Evolutionary conservation across 2,329 filamentous ascomycete genomes (phyloP), one percentile per base, ranked within the genome.

Genomic region (Penicillium crustosum): DNA sequence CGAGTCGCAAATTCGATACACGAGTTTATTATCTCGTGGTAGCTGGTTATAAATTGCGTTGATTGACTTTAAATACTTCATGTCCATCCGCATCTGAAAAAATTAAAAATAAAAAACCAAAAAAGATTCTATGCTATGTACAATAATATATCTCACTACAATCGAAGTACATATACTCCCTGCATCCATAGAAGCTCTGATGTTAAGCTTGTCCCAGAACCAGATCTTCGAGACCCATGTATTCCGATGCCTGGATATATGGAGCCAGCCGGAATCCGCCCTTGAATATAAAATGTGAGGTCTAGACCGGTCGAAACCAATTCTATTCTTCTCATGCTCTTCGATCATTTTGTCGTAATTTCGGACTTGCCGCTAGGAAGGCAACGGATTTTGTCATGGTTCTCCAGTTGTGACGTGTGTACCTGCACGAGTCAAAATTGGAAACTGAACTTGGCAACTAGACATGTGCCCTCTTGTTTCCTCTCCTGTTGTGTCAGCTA

Each of bases 251-350:
- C 45, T n/a, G 31, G 25, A 19, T 48, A 4, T 29, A 13, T 17
- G 13, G 31, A 13, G 29, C 51, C 41, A 38, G 35, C 36, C 35
- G 25, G 44, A 49, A 33, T 7, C 3, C 15, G 25, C 25, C 44
- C 52, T 2, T 55, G 36, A 44, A 49, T 29, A 19, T 10, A 35
- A 41, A 12, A 35, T 44, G 12, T 35, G 15, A 35, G 31, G 15
- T 53, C 57, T 36, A 49, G 57, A 59, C 53, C 48, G 53, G 48
- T 52, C 57, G 43, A 36, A 44, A 23, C 3, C 6, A 33, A 10
- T 38, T 25, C 19, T 23, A 9, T 19, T 29, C 3, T 49, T 49
- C 41, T 33, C 7, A 31, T 44, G 43, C 6, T 39, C 17, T 42
- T 48, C 23, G 39, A 21, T 52, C 53, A 59, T 38, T 13, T n/a